Base-by-base conservation (phyloP, 257 asterid species). In the Solanum sejunctum region DNA sequence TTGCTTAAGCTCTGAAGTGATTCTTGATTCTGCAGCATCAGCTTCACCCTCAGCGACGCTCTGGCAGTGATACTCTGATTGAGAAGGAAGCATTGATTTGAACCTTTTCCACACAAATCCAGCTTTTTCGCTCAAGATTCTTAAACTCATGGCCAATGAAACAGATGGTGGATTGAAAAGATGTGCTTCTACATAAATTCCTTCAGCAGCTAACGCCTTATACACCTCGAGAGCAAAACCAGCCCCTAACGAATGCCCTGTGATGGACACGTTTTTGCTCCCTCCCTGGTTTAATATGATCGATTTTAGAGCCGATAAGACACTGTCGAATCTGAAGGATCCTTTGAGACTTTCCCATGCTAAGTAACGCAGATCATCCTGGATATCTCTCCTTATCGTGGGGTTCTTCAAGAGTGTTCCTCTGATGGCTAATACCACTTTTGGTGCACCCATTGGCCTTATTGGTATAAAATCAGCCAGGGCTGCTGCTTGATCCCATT, bases 171-270 rank as follows among this genome's bases (percentile, higher is more conserved):
- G 98, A 83, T 94, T 94, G 84, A 94, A 94, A 85, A 94, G 82
- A 89, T 94, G 98, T 7, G 98, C 91, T 88, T 94, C 97, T 58
- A 94, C 94, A 1, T 86, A 89, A 8, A 91, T 82, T 43, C 90
- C 95, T 55, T 92, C 92, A 86, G 91, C 92, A 17, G 98, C 98
- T 21, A 94, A 86, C 1, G 92, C 88, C 85, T 94, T 94, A 20
- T 96, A 96, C 0, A 92, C 93, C 86, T 94, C 97, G 9, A 94
- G 93, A n/a, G 98, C 97, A 81, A 94, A 94, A 10, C 94, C 98
- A 9, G 98, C 97, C 23, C 98, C 98, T 23, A 94, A 84, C 16
- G 98, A 94, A 77, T 94, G 98, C 10, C 98, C 97, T 0, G 97
- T 92, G 6, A 94, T 84, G 28, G 95, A 91, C 17, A 92, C 92